Evolutionary conservation across 1,284 basidiomycete genomes (phyloP), one percentile per base, ranked within the genome.

Genomic region (Trametes sp.): DNA sequence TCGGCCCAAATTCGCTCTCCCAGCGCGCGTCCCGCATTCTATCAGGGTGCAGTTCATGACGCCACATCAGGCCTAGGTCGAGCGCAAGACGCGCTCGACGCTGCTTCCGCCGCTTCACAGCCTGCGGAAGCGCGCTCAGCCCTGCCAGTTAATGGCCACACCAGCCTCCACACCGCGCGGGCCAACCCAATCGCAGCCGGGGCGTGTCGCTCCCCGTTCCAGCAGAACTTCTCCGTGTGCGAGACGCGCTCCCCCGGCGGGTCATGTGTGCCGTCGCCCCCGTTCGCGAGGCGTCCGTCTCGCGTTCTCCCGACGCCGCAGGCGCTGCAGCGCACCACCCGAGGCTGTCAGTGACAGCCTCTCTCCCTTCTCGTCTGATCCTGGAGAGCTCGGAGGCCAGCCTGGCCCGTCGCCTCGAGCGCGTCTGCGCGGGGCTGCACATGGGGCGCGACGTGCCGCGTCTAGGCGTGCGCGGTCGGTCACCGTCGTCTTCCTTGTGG

Each of bases 301-400:
- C 28, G 19, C 42, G 28, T 33, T 33, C n/a, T 44, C n/a, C 56
- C 26, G 45, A 38, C 24, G 23, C 16, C 35, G 23, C 19, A 28
- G 46, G 46, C 36, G 49, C 57, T 52, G 14, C 33, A 48, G 42
- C 13, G 45, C 21, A 4, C 19, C 35, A 23, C 54, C 51, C 44
- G 36, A 31, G 36, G 35, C 46, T 19, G 45, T 45, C 48, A 44
- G 24, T 36, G 28, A n/a, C 50, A 21, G 23, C 24, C 38, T 8
- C 23, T 5, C 29, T 23, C 53, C 29, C 46, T 59, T 53, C 57
- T 53, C 51, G 16, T 53, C 28, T 64, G 58, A 61, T 60, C 59
- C 51, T 57, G 49, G 45, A 23, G 10, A n/a, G 50, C 63, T 58
- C 59, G 59, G 63, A 54, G 46, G 48, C 31, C 19, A 24, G 58